Base-by-base conservation (phyloP, 495 filamentous ascomycete genomes). In the Penicillium parvum region DNA sequence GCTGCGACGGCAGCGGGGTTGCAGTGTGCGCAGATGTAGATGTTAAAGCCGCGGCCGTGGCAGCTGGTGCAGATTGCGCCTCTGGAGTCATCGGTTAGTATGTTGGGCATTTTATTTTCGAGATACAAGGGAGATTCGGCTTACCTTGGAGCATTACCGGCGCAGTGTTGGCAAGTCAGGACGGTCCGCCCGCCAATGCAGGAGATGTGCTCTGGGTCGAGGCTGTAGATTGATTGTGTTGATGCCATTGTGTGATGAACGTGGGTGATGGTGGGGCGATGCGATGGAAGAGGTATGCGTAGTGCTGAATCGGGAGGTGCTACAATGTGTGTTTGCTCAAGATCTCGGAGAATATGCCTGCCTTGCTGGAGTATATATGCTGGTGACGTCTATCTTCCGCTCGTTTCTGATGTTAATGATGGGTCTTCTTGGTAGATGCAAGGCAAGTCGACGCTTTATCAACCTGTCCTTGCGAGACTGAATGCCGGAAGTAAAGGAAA, bases 81-180 rank as follows among this genome's bases (percentile, higher is more conserved):
- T 42, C 66, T 33, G 6, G 14, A 22, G 1, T 23, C 14, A 33
- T 15, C 7, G 7, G 18, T 53, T 23, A 51, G 23, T 5, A 35
- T 30, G 16, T 19, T 25, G 22, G 28, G 22, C 9, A 23, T 37
- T 37, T 5, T 18, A 12, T 36, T 8, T n/a, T 30, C 3, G 9
- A 20, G 15, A 39, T 3, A 6, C 27, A 2, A 0, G 5, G 12
- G 10, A 14, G 12, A 20, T 7, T 34, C n/a, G n/a, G 32, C 39
- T n/a, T 55, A 68, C 66, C 66, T 64, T 14, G 65, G 66, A 33
- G 65, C 63, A 47, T 71, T 66, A 0, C 66, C 66, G 15, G 66
- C 66, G 16, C 66, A 71, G 37, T 43, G 43, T 7, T 56, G 57
- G 50, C 66, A 71, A 27, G 66, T 71, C 12, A 61, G 8, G 16